Evolutionary conservation across 2,329 filamentous ascomycete species (phyloP).

Genomic region (Eutypella sp.): DNA sequence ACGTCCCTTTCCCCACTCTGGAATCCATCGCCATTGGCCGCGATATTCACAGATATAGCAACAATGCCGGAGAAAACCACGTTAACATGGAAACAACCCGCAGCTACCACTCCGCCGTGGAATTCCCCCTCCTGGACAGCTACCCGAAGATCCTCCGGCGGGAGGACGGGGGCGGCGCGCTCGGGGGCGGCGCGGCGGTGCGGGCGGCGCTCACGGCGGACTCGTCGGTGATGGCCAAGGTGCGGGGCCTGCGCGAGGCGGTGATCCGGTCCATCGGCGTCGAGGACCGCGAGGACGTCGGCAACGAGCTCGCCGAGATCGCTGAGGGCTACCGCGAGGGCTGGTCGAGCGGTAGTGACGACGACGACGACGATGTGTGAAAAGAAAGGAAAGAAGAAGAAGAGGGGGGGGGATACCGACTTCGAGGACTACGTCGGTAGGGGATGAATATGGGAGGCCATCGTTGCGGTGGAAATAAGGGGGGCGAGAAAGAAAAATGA

Average conservation of each 20-base stretch:
- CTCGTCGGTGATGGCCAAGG: constrained; percentile 62
- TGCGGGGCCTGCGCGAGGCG: constrained; percentile 62
- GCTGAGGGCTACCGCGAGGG: constrained; percentile 86
- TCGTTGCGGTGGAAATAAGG: no score
- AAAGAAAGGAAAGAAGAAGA: no score
- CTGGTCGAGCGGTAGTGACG: constrained; percentile 73
- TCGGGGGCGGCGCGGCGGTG: constrained; percentile 40
- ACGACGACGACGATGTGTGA: constrained; percentile 57
- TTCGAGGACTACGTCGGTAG: no score
- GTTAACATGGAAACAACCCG: no score
- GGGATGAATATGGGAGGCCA: no score
- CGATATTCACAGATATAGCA: no score
- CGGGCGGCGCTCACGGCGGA: constrained; percentile 67
- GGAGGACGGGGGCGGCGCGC: constrained; percentile 29
- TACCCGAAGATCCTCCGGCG: constrained; percentile 75
- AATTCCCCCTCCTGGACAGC: constrained; percentile 76
- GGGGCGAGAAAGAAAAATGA: no score
- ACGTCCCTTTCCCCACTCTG: neutral
- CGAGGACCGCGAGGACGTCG: constrained; percentile 79
- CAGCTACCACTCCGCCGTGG: constrained; percentile 50
- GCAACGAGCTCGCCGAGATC: constrained; percentile 75
- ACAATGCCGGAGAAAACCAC: no score
- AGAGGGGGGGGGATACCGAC: no score
- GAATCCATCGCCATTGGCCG: neutral
- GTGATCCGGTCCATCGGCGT: constrained; percentile 59